These are phyloP conservation scores for Lizonia empirigonia DNA, from an alignment of 2,329 filamentous ascomycete genomes.

Conservation along the genomic window DNA sequence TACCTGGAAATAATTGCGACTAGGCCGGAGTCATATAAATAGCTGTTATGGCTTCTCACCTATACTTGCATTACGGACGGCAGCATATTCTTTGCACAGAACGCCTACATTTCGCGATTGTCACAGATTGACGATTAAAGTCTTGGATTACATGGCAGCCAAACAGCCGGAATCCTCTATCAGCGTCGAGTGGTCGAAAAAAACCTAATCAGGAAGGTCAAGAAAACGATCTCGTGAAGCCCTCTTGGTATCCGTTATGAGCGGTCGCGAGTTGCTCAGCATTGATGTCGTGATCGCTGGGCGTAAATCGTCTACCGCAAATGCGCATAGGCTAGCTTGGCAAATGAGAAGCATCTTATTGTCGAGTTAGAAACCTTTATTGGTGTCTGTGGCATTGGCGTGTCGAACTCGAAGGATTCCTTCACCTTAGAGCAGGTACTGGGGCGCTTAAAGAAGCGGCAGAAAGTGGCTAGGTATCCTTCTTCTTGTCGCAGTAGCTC, in stretches of 20 bases:
- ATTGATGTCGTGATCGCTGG: constrained; percentile 37
- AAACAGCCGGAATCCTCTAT: constrained; percentile 6
- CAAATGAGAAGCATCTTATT: not conserved
- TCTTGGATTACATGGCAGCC: constrained; percentile 34
- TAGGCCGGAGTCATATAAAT: constrained; percentile 26
- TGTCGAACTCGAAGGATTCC: not conserved
- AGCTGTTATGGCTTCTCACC: constrained; percentile 16
- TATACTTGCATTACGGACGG: not conserved
- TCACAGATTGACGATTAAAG: constrained; percentile 29
- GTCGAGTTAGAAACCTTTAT: constrained; percentile 2
- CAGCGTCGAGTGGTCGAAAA: constrained; percentile 19
- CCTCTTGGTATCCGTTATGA: constrained; percentile 29
- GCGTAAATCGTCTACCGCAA: constrained; percentile 25
- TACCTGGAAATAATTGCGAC: constrained; percentile 1
- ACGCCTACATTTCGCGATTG: constrained; percentile 34
- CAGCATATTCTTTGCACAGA: constrained; percentile 1
- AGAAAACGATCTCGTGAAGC: constrained; percentile 18
- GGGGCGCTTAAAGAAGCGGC: too few species aligned
- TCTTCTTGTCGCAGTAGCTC: not conserved
- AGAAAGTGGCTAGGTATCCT: not conserved
- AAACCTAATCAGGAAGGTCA: constrained; percentile 38
- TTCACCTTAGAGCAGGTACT: too few species aligned
- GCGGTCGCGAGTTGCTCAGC: constrained; percentile 16
- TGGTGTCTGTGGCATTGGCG: constrained; percentile 12
- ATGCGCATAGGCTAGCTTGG: constrained; percentile 18